Conservation (phyloP, 2,329 filamentous ascomycete species). For the Knoxdaviesia proteae region DNA sequence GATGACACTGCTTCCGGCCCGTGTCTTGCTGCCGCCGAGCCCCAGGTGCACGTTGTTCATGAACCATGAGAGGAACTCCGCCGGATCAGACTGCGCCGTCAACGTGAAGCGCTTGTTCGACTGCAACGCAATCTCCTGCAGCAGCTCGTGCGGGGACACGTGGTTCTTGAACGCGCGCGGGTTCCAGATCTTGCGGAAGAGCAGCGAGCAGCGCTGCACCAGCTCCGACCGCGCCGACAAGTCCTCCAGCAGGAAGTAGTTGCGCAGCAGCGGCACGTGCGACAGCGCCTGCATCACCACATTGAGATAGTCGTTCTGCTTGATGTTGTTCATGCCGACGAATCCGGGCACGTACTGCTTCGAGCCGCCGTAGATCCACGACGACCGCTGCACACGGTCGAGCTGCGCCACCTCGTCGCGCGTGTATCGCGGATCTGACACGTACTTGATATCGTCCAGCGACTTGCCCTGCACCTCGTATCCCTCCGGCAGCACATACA, state of each 20-base stretch:
- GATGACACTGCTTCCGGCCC: conserved; percentile 65
- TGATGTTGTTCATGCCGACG: conserved; percentile 99
- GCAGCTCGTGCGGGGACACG: conserved; percentile 88
- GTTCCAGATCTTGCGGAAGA: conserved; percentile 97
- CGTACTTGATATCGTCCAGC: conserved; percentile 94
- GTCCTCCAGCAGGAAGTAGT: conserved; percentile 78
- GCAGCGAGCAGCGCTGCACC: conserved; percentile 66
- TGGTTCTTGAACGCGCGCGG: conserved; percentile 88
- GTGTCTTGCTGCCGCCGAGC: conserved; percentile 74
- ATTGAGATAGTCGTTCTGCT: conserved; percentile 97
- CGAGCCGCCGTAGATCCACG: conserved; percentile 54
- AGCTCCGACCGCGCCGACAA: conserved; percentile 55
- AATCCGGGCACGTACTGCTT: conserved; percentile 83
- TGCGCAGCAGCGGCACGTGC: conserved; percentile 73
- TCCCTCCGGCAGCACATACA: conserved; percentile 83
- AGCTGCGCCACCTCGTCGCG: conserved; percentile 61
- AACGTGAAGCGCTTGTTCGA: conserved; percentile 87
- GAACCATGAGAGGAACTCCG: conserved; percentile 95
- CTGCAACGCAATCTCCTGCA: conserved; percentile 79
- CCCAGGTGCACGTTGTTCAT: conserved; percentile 87
- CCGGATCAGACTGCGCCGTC: conserved; percentile 79
- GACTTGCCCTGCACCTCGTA: conserved; percentile 93
- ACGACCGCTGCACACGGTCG: conserved; percentile 41
- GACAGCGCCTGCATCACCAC: conserved; percentile 81
- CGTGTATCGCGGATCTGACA: conserved; percentile 75